Conservation (phyloP, 2,329 filamentous ascomycete species). For the Neofusicoccum ribis region DNA sequence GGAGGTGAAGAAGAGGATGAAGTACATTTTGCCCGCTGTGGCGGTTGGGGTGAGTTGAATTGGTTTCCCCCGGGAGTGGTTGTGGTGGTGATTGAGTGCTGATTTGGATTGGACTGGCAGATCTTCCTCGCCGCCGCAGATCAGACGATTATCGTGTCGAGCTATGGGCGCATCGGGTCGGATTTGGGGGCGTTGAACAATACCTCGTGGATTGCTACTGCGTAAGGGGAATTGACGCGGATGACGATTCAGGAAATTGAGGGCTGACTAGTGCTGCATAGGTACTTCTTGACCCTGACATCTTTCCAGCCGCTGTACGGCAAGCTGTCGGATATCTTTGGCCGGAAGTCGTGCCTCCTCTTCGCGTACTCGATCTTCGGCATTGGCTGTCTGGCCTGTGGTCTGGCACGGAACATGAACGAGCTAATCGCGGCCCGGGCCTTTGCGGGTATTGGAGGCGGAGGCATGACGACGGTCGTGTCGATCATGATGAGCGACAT, state of each 20-base stretch:
- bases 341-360: slow-evolving; percentile 65
- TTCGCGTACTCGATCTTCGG: slow-evolving; percentile 66
- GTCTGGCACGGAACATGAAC: slow-evolving; percentile 62
- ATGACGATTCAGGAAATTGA: background rate
- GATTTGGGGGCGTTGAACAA: slow-evolving; percentile 73
- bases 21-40: slow-evolving; percentile 62
- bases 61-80: background rate
- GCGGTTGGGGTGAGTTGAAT: slow-evolving; percentile 58
- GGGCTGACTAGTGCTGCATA: slow-evolving; percentile 25
- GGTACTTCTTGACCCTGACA: slow-evolving; percentile 72
- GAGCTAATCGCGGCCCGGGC: slow-evolving; percentile 67
- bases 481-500: slow-evolving; percentile 71
- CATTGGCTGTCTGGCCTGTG: slow-evolving; percentile 64
- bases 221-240: slow-evolving; percentile 30
- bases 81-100: background rate
- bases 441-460: slow-evolving; percentile 66
- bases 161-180: slow-evolving; percentile 75
- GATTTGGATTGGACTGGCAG: slow-evolving; percentile 39
- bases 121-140: slow-evolving; percentile 73
- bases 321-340: slow-evolving; percentile 70
- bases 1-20: slow-evolving; percentile 53
- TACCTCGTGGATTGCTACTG: slow-evolving; percentile 73
- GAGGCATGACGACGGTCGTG: slow-evolving; percentile 70
- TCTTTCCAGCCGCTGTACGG: slow-evolving; percentile 75
- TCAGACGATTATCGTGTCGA: slow-evolving; percentile 75